Base-by-base conservation (phyloP, 768 basidiomycete genomes). In the Tricholoma flavovirens region DNA sequence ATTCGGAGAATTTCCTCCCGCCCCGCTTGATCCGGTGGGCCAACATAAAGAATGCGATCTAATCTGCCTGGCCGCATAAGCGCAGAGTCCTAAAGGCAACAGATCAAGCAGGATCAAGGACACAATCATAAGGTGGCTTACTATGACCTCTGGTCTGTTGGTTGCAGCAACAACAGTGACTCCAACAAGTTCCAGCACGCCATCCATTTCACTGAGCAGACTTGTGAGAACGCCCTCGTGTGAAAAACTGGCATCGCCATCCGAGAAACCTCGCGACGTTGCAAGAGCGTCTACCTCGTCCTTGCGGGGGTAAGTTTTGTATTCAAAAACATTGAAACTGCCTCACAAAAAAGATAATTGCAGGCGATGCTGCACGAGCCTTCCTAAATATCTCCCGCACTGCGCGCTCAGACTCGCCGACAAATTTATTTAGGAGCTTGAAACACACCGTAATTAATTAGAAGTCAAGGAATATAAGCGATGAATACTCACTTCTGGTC, bases 151-250 rank as follows among this genome's bases (percentile, higher is more conserved):
- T 7, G 97, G 97, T 55, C 95, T 74, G 67, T 99, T 98, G 11
- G 97, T 99, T 0, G 97, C 97, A 1, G 93, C 97, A 9, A 99
- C 83, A 32, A 98, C 83, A 0, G 92, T 95, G n/a, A 99, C 97
- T 0, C 95, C 94, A 15, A 88, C 76, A 17, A 98, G 77, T 71
- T 96, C 93, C 70, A 98, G 92, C 0, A 98, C 90, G 17, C 97
- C 97, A 66, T 98, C 97, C 93, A 98, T 98, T 67, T 99, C 97
- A 66, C 96, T 98, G 55, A 99, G 69, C 11, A 99, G 76, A 58
- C 86, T 96, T 1, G 95, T 95, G 7, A 99, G 78, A 11, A 98
- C 93, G 7, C 97, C 94, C 62, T 92, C 88, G 62, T 93, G 88
- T 0, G 84, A 77, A 0, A 81, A 78, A 1, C 75, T 71, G 5